phyloP scores from a whole-genome alignment of 2,329 filamentous ascomycete species.

The Diaporthe sp. region DNA sequence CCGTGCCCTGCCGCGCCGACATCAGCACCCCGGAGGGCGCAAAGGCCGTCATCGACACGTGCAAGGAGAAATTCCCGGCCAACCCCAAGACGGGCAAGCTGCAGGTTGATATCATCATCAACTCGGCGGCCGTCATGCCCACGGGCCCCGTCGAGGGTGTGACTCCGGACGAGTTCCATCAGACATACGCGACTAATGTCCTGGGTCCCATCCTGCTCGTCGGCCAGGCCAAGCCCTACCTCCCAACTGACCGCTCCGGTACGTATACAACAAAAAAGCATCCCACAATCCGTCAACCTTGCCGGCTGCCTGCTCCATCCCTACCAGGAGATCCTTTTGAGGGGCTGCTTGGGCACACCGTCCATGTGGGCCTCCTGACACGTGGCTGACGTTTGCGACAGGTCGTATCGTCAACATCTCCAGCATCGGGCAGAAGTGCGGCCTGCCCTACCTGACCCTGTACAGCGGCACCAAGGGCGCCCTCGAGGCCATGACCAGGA shows the following conservation, averaged over 20 bases:
- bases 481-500: constrained; percentile 73
- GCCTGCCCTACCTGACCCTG: constrained; percentile 67
- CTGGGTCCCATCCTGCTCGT: constrained; percentile 69
- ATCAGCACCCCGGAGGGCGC: constrained; percentile 70
- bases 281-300: background rate
- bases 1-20: constrained; percentile 72
- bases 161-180: constrained; percentile 64
- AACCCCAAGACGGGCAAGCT: constrained; percentile 54
- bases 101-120: constrained; percentile 69
- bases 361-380: constrained; percentile 23
- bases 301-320: background rate
- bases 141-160: constrained; percentile 61
- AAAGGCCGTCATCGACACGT: constrained; percentile 66
- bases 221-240: constrained; percentile 65
- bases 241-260: constrained; percentile 67
- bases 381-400: constrained; percentile 23
- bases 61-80: constrained; percentile 54
- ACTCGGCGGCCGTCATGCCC: constrained; percentile 68
- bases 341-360: background rate
- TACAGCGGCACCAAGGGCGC: constrained; percentile 75
- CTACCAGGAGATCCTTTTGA: background rate
- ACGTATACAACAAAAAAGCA: background rate
- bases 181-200: constrained; percentile 71
- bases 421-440: constrained; percentile 65
- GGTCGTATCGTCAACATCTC: constrained; percentile 70